A percentile compares a stretch with the other conserved stretches of the same genome.
Conservation (phyloP, 768 basidiomycete genomes). For the Wakefieldia striispora region DNA sequence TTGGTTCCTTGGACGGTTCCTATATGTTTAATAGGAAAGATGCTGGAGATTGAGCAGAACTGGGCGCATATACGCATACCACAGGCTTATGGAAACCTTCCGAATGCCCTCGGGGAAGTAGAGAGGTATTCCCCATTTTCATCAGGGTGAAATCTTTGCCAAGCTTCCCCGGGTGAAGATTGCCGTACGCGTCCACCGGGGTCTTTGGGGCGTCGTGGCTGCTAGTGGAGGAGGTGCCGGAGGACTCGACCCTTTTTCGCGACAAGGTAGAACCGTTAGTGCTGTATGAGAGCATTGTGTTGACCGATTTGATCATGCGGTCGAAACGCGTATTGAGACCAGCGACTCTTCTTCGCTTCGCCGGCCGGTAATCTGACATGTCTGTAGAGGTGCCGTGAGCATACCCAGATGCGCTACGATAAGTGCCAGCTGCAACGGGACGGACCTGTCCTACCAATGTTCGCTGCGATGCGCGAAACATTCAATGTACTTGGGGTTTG, state of each 20-base stretch:
- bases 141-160: slow-evolving; percentile 43
- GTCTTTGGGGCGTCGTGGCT: slow-evolving; percentile 41
- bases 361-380: slow-evolving; percentile 6
- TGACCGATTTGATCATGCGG: slow-evolving; percentile 63
- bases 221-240: slow-evolving; percentile 45
- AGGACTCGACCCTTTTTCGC: slow-evolving; percentile 37
- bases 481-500: slow-evolving; percentile 2
- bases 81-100: slow-evolving; percentile 6
- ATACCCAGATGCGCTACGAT: not conserved
- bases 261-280: slow-evolving; percentile 17
- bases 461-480: not conserved
- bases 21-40: slow-evolving; percentile 12
- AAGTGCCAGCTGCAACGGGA: not conserved
- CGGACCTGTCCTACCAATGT: slow-evolving; percentile 15
- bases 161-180: slow-evolving; percentile 32
- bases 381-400: slow-evolving; percentile 9
- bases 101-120: slow-evolving; percentile 3
- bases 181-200: slow-evolving; percentile 40
- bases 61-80: slow-evolving; percentile 33
- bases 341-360: slow-evolving; percentile 49
- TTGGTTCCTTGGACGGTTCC: slow-evolving; percentile 21
- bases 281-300: slow-evolving; percentile 32
- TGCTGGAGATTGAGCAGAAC: slow-evolving; percentile 10
- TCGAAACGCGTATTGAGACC: slow-evolving; percentile 63
- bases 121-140: slow-evolving; percentile 34